These are phyloP conservation scores for Aspergillus sp. DNA, from an alignment of 2,329 filamentous ascomycete genomes.

Conservation along the genomic window DNA sequence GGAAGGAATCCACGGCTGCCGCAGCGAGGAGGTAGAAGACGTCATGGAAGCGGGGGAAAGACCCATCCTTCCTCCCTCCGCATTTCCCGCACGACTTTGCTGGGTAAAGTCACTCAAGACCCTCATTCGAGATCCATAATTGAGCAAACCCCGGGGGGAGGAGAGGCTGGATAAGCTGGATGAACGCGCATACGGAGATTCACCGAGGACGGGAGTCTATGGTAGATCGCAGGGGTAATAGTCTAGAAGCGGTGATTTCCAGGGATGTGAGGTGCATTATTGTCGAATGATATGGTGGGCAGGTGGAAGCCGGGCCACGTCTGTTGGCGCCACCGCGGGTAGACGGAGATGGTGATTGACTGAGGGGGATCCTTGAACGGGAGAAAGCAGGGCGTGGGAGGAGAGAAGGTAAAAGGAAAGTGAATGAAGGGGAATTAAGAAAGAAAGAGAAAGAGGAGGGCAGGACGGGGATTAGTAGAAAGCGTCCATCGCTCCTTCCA, in stretches of 20 bases:
- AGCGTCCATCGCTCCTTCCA: neutral
- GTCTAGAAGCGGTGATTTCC: neutral
- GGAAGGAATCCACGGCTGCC: neutral
- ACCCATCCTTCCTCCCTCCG: neutral
- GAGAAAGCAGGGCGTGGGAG: neutral
- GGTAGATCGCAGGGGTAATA: neutral
- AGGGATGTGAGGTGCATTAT: neutral
- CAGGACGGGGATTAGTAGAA: too few species aligned
- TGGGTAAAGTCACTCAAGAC: neutral
- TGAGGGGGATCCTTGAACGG: neutral
- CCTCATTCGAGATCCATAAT: neutral
- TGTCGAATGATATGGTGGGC: neutral
- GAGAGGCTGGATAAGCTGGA: neutral
- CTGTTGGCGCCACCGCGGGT: neutral
- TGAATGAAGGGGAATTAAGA: neutral
- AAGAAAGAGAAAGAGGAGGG: slow-evolving; percentile 1
- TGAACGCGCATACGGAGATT: neutral
- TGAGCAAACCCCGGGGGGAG: neutral
- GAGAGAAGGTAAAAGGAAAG: neutral
- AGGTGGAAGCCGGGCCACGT: neutral
- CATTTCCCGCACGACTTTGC: neutral
- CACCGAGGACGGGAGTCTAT: neutral
- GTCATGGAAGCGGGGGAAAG: neutral
- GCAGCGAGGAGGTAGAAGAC: slow-evolving; percentile 2
- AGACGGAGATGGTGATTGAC: slow-evolving; percentile 9